Evolutionary conservation across 2,329 filamentous ascomycete species (phyloP), one percentile per base, ranked within the genome.

Genomic region (Monosporascus sp.): DNA sequence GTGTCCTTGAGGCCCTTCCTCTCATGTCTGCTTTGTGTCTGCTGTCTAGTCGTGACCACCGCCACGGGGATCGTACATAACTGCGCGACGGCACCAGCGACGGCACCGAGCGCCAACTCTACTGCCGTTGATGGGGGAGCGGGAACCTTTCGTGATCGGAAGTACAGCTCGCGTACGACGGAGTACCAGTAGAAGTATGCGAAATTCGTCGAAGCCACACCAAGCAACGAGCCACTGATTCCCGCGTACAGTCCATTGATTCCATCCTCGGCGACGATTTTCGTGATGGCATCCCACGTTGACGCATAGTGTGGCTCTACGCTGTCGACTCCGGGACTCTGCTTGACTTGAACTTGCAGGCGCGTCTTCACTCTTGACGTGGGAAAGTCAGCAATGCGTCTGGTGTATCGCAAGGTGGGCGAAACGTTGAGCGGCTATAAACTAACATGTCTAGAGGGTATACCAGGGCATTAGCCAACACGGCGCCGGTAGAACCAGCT

Each of bases 111-210:
- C 1, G 85, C 81, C 53, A 99, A 79, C 72, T 99, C 94, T 45
- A 87, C 79, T 5, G 88, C 82, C 0, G 92, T 97, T 20, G 89
- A 86, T 2, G 91, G 90, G 26, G 86, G 68, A 3, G 66, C 66
- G 3, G 69, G 61, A 17, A 68, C 68, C 60, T 80, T 81, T 57
- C 79, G 70, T 41, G 82, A 75, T 60, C 81, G 81, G 61, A 89
- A 73, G 70, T 97, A 97, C 20, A 96, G 72, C 17, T 84, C 84
- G 58, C 94, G 85, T 35, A 97, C 90, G 28, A 94, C 75, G 5
- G 91, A 93, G 71, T 97, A 97, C 92, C 93, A 97, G 76, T 99
- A 99, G 71, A 99, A 99, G 75, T 99, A 99, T 65, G 94, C 94
- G 69, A 99, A 99, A 72, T 99, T 99, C 50, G 93, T 97, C 26